Evolutionary conservation across 192 early-diverging fungal genomes (phyloP), one percentile per base, ranked within the genome.

Genomic region (Gonapodya sp.): DNA sequence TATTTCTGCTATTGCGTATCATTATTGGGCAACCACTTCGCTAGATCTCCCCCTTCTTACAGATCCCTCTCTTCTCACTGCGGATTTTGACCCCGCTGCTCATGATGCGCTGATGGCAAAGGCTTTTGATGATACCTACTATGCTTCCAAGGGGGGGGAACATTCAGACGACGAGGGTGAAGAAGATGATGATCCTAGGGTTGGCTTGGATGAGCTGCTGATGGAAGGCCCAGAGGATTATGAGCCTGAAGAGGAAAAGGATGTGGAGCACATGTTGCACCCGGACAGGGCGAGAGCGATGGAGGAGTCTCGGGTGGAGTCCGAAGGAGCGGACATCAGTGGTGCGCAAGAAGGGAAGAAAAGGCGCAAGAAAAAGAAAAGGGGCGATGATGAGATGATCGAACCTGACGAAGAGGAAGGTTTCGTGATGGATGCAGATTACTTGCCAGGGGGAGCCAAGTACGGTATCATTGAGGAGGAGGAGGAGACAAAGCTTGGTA

Each of bases 391-490:
- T 83, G 81, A 30, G 82, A 34, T 36, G 2, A 64, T 32, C 2
- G 81, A 46, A 31, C 80, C 75, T 32, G 82, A 73, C 0, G 86
- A 86, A 36, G 94, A 94, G 72, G 90, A 92, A 24, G 92, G 95
- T 81, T 89, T 96, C 83, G 91, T 93, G 79, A 98, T 96, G 95
- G 95, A 96, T 82, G 95, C 93, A 0, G 96, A 97, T 85, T 96
- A 94, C 73, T 80, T 95, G 75, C 93, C 94, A 35, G 93, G 89
- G 35, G 92, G 93, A 33, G 84, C 88, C 35, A 86, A 88, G 34
- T 92, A 87, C 82, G 89, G 46, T 8, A 64, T 64, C 46, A 24
- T 64, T 24, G 46, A 64, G 24, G 46, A 64, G 8, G 46, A 24
- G 46, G 46, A 64, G 8, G 46, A 64, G 24, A 24, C 8, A 64